These are phyloP conservation scores for Leccinum boreale DNA, from an alignment of 768 basidiomycete genomes.

Conservation along the genomic window DNA sequence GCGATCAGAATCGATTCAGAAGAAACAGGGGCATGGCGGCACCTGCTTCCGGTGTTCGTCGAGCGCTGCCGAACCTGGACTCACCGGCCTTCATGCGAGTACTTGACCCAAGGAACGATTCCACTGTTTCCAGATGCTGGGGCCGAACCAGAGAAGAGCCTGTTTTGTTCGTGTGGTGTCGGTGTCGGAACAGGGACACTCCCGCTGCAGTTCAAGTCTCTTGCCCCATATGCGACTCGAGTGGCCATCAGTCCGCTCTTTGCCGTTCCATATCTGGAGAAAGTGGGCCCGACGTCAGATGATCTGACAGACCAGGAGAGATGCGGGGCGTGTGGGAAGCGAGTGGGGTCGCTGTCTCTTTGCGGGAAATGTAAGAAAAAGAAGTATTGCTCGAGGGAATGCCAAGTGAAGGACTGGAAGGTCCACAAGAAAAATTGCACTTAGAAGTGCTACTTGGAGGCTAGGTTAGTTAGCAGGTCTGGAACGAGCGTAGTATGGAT, in stretches of 20 bases:
- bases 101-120: conserved; percentile 23
- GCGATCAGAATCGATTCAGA: conserved; percentile 13
- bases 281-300: conserved; percentile 19
- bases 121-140: conserved; percentile 36
- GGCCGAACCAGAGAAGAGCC: conserved; percentile 33
- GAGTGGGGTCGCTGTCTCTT: conserved; percentile 20
- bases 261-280: conserved; percentile 47
- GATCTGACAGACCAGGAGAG: not conserved
- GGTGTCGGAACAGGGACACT: conserved; percentile 46
- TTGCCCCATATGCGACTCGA: conserved; percentile 46
- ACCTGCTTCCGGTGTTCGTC: conserved; percentile 46
- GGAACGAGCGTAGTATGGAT: no score
- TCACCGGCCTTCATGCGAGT: conserved; percentile 48
- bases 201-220: conserved; percentile 33
- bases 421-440: conserved; percentile 38
- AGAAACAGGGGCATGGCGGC: conserved; percentile 42
- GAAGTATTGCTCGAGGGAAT: conserved; percentile 42
- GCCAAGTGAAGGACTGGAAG: conserved; percentile 49
- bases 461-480: not conserved
- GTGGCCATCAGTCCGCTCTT: conserved; percentile 54
- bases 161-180: conserved; percentile 52
- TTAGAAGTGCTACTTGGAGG: not conserved
- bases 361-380: conserved; percentile 39
- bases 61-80: conserved; percentile 56
- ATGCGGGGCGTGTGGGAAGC: conserved; percentile 24